Evolutionary conservation across 2,329 filamentous ascomycete species (phyloP), one percentile per base, ranked within the genome.

Genomic region (Phaeosphaeria sp.): DNA sequence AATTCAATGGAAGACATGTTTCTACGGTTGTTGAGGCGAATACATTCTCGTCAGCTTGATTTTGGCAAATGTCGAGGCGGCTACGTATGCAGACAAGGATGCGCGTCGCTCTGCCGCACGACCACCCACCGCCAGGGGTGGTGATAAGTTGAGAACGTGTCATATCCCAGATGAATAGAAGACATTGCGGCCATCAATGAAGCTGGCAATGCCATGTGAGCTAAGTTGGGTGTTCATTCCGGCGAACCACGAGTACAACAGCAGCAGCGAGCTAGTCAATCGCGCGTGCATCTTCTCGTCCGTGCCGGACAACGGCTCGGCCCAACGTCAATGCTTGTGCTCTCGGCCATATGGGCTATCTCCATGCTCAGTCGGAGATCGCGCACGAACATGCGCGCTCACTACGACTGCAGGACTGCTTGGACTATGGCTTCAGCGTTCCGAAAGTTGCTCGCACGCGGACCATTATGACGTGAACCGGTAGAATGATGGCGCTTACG

Each of bases 101-200:
- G 41, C 43, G 51, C 22, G 55, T 23, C 41, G 20, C 50, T 33
- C 48, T 17, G 44, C 25, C 42, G 54, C 50, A 52, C 39, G 20
- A 18, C 20, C 58, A 63, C 60, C 20, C 58, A 63, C 60, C 52
- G 59, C 60, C 61, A 67, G 62, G 64, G 61, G 61, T 52, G 44
- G 50, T 48, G 22, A 49, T 52, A 47, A 43, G 43, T 52, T 44
- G 50, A 25, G 33, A 58, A 55, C 56, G 60, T 60, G 50, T 58
- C 59, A 61, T 57, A 30, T 46, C 20, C 6, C 1, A 33, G n/a
- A 30, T 25, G 46, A 36, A 39, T 20, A 18, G 42, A 42, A 47
- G n/a, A 50, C 47, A 33, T 22, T 42, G 9, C 33, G n/a, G 41
- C 20, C 30, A 55, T 25, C n/a, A n/a, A 20, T 27, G 23, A 59